Conservation (phyloP, 176 grass and related monocot genomes). For the Zoysia japonica region DNA sequence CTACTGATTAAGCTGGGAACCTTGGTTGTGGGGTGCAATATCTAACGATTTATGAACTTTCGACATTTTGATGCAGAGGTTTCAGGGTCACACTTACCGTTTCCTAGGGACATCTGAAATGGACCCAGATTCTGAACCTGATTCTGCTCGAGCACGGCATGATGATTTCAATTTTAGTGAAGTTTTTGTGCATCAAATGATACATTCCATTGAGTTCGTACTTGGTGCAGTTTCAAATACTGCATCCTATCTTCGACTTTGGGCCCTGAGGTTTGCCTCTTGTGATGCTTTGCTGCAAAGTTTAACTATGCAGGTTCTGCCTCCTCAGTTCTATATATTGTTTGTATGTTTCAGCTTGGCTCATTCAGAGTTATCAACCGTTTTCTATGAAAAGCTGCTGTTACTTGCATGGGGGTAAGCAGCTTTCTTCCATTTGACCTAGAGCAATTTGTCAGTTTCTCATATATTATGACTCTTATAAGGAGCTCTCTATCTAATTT, state of each 20-base stretch:
- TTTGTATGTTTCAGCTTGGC: conserved; percentile 78
- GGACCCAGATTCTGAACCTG: conserved; percentile 96
- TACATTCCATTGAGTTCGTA: conserved; percentile 99
- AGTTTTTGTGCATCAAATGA: conserved; percentile 99
- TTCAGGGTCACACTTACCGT: conserved; percentile 92
- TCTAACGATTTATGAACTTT: conserved; percentile 20
- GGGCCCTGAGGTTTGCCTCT: conserved; percentile 84
- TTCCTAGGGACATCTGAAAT: conserved; percentile 88
- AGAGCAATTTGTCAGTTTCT: neutral
- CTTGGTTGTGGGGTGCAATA: neutral
- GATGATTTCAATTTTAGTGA: conserved; percentile 98
- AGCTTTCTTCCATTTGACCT: neutral
- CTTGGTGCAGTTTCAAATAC: conserved; percentile 99
- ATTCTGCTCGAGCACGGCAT: conserved; percentile 77
- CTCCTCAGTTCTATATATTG: conserved; percentile 33
- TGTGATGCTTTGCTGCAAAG: conserved; percentile 7
- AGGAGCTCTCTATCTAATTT: neutral
- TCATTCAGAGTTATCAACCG: conserved; percentile 95
- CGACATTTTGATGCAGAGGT: conserved; percentile 64
- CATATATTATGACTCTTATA: conserved; percentile 9
- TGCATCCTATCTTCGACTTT: conserved; percentile 98
- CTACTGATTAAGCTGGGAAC: conserved; percentile 19
- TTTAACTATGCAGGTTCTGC: conserved; percentile 23
- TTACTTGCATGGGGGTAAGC: conserved; percentile 92
- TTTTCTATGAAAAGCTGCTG: conserved; percentile 97